Conservation (phyloP, 306 rosid species). For the Quercus alba region DNA sequence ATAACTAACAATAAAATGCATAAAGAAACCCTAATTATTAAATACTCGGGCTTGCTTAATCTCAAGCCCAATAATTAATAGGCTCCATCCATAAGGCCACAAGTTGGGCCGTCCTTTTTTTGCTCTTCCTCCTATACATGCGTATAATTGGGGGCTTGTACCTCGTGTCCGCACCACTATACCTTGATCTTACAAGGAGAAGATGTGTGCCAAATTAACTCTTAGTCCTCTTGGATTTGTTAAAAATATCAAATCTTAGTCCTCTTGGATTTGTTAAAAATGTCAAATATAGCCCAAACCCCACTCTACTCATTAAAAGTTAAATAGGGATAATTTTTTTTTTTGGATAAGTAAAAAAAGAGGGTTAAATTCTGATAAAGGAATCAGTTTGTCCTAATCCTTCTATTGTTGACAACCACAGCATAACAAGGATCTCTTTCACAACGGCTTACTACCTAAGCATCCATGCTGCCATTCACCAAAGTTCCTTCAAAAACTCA, state of each 20-base stretch:
- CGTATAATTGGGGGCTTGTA: too few species aligned
- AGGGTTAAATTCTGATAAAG: neutral
- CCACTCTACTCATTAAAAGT: neutral
- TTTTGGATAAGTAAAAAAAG: too few species aligned
- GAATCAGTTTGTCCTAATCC: neutral
- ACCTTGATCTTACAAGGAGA: too few species aligned
- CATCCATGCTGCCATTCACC: neutral
- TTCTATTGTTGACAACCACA: neutral
- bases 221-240: neutral
- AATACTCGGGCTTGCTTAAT: too few species aligned
- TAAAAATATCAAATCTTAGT: neutral
- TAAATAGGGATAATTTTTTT: neutral
- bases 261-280: neutral
- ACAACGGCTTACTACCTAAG: neutral
- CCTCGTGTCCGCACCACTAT: too few species aligned
- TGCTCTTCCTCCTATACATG: too few species aligned
- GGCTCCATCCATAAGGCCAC: too few species aligned
- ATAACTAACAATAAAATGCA: too few species aligned
- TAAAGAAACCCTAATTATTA: too few species aligned
- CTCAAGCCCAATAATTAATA: too few species aligned
- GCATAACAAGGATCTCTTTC: neutral
- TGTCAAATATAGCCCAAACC: neutral
- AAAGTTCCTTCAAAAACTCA: neutral
- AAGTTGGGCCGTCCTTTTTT: too few species aligned
- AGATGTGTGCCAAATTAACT: too few species aligned